Evolutionary conservation across 176 grass and related monocot species (phyloP).

Genomic region (maize (Zea mays)): DNA sequence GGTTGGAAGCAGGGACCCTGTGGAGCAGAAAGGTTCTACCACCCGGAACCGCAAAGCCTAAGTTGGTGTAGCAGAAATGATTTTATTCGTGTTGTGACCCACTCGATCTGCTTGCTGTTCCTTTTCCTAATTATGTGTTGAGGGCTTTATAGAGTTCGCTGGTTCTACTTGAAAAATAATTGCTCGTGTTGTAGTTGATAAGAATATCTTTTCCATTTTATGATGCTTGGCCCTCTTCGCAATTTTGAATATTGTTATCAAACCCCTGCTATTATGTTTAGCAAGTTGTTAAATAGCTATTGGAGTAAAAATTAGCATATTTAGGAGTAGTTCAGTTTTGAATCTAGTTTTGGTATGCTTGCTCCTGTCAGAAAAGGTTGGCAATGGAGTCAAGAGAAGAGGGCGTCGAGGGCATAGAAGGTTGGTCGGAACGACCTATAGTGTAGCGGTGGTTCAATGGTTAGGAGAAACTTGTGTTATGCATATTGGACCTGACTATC

Average conservation of each 20-base stretch:
- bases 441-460: no score
- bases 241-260: neutral
- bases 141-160: constrained; percentile 46
- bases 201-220: constrained; percentile 35
- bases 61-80: constrained; percentile 4
- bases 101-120: constrained; percentile 5
- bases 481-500: no score
- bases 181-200: constrained; percentile 33
- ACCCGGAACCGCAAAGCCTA: constrained; percentile 38
- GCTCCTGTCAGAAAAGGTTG: no score
- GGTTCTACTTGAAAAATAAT: constrained; percentile 30
- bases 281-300: no score
- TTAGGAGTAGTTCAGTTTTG: no score
- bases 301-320: no score
- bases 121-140: constrained; percentile 12
- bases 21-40: constrained; percentile 41
- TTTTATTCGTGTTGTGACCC: neutral
- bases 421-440: no score
- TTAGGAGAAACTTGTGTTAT: no score
- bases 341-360: no score
- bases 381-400: no score
- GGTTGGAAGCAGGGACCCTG: constrained; percentile 41
- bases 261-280: no score
- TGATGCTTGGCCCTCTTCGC: constrained; percentile 21
- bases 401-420: no score